Evolutionary conservation across 169 alveolate species (phyloP).

Genomic region (Cryptosporidium baileyi): DNA sequence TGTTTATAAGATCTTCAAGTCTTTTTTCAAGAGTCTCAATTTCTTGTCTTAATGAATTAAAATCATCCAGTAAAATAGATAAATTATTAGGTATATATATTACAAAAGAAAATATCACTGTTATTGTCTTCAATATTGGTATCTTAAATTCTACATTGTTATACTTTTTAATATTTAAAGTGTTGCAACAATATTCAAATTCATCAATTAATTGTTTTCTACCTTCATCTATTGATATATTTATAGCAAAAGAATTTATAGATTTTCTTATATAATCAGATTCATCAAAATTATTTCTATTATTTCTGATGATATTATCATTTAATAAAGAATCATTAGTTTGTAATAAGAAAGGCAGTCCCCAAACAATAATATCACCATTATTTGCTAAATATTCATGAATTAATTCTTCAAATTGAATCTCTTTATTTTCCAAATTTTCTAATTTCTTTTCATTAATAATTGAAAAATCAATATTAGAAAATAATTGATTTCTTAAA

Average conservation of each 20-base stretch:
- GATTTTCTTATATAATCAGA: constrained; percentile 29
- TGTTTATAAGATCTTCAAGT: not conserved
- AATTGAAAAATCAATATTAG: not conserved
- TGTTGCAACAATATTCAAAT: constrained; percentile 7
- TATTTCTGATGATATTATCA: no score
- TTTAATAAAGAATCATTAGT: not conserved
- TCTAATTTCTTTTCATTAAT: not conserved
- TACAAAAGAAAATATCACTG: constrained; percentile 19
- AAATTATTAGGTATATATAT: not conserved
- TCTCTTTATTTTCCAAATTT: not conserved
- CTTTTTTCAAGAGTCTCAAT: not conserved
- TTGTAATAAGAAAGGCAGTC: constrained; percentile 19
- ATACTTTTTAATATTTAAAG: not conserved
- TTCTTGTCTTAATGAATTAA: not conserved
- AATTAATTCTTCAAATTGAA: constrained; percentile 6
- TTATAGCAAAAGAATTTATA: constrained; percentile 1
- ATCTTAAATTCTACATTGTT: not conserved
- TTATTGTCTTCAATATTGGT: constrained; percentile 15
- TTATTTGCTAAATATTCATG: constrained; percentile 11
- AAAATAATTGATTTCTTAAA: constrained; percentile 17
- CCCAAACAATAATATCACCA: constrained; percentile 45
- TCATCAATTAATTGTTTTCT: not conserved
- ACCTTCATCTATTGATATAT: not conserved
- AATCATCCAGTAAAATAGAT: not conserved
- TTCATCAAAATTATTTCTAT: no score